Evolutionary conservation across 106 monocot genomes (phyloP).

Genomic region (Phalaenopsis equestris): DNA sequence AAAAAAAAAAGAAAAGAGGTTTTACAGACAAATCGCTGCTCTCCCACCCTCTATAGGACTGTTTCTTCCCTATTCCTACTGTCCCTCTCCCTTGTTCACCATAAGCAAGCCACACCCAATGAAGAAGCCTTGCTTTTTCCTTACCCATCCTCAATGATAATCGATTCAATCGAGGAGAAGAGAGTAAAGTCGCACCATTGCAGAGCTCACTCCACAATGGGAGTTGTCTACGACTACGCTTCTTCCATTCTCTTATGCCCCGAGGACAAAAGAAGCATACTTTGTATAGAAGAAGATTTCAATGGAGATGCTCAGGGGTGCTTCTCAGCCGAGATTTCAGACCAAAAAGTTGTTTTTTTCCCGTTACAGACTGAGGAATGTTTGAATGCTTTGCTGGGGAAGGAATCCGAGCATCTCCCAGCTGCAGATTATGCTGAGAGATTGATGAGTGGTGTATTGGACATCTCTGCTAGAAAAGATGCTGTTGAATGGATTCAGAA

Average conservation of each 20-base stretch:
- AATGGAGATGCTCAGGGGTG: neutral
- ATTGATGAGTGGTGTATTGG: conserved; percentile 39
- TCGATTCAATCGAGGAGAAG: neutral
- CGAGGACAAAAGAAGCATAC: conserved; percentile 53
- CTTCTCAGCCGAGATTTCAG: neutral
- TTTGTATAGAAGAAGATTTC: conserved; percentile 51
- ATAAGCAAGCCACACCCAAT: neutral
- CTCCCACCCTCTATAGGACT: neutral
- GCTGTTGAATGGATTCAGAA: conserved; percentile 85
- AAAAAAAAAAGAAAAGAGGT: too few species aligned
- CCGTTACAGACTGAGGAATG: conserved; percentile 51
- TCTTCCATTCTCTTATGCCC: conserved; percentile 53
- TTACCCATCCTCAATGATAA: neutral
- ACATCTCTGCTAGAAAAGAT: conserved; percentile 42
- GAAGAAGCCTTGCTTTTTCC: neutral
- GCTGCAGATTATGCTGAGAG: conserved; percentile 36
- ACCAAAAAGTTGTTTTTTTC: conserved; percentile 24
- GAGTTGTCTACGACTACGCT: conserved; percentile 25
- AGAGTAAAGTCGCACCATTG: neutral
- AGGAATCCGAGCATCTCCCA: conserved; percentile 41
- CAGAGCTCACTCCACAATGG: conserved; percentile 16
- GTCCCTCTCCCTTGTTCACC: neutral
- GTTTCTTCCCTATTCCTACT: too few species aligned
- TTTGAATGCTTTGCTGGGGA: conserved; percentile 35
- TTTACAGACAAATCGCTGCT: neutral